phyloP scores from a whole-genome alignment of 768 basidiomycete species.

The Scleroderma citrinum region DNA sequence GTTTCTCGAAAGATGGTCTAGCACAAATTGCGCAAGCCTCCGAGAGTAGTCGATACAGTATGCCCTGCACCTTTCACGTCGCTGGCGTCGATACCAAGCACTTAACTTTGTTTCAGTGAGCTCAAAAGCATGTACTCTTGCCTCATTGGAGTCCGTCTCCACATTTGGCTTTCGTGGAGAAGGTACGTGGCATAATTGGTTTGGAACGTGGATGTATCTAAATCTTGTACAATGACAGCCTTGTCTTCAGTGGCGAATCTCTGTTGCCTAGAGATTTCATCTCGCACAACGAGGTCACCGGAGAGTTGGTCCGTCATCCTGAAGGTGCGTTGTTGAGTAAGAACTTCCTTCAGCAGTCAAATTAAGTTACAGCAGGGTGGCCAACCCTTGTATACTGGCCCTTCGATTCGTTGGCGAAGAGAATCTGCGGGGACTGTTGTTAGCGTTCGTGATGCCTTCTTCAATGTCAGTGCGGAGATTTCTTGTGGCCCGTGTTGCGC shows the following conservation, averaged over 20 bases:
- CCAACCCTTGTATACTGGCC: conserved; percentile 60
- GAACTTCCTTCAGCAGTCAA: neutral
- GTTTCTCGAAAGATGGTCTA: conserved; percentile 62
- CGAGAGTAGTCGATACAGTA: conserved; percentile 63
- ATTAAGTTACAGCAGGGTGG: conserved; percentile 44
- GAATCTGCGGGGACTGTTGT: conserved; percentile 76
- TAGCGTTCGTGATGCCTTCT: conserved; percentile 83
- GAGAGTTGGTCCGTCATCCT: conserved; percentile 74
- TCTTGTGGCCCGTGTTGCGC: neutral
- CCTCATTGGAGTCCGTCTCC: conserved; percentile 43
- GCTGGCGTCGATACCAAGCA: neutral
- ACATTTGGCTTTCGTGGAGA: conserved; percentile 94
- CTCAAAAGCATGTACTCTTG: conserved; percentile 59
- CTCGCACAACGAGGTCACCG: conserved; percentile 56
- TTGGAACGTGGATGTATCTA: neutral
- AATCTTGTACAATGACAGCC: conserved; percentile 40
- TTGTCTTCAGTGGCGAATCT: conserved; percentile 80
- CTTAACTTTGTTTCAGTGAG: conserved; percentile 41
- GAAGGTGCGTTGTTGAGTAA: conserved; percentile 46
- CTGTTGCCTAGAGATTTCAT: conserved; percentile 75
- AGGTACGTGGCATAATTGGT: conserved; percentile 42
- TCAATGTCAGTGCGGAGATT: conserved; percentile 52
- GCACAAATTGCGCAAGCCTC: conserved; percentile 43
- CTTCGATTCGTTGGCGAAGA: conserved; percentile 69
- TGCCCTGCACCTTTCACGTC: conserved; percentile 24